Evolutionary conservation across 257 asterid genomes (phyloP).

Genomic region (Leonotis leonurus): DNA sequence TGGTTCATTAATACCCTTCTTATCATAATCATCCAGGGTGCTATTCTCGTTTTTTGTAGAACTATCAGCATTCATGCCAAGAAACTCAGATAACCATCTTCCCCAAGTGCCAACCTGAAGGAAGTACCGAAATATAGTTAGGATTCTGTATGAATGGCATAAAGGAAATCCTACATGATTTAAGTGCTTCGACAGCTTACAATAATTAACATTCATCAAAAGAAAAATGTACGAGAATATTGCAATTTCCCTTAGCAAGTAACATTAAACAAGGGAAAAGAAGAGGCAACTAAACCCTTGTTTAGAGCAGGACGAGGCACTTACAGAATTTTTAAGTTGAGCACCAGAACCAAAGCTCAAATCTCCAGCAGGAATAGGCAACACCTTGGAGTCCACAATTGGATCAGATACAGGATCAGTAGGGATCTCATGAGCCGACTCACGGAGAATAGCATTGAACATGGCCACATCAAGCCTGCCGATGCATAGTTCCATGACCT

Average conservation of each 20-base stretch:
- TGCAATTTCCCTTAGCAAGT: background rate
- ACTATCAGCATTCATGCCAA: conserved; percentile 45
- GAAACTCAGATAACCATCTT: conserved; percentile 59
- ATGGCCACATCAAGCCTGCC: conserved; percentile 90
- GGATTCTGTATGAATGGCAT: background rate
- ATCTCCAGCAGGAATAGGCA: conserved; percentile 98
- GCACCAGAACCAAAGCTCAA: conserved; percentile 97
- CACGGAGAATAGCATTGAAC: conserved; percentile 96
- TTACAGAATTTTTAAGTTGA: conserved; percentile 82
- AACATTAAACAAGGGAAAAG: background rate
- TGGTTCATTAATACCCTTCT: conserved; percentile 29
- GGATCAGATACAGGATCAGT: conserved; percentile 99
- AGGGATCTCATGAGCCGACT: conserved; percentile 93
- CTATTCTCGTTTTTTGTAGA: conserved; percentile 20
- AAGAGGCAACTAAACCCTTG: background rate
- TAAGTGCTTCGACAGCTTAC: background rate
- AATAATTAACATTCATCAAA: background rate
- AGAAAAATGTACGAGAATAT: background rate
- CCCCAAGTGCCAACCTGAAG: conserved; percentile 87
- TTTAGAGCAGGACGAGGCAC: conserved; percentile 9
- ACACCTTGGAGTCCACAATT: conserved; percentile 82
- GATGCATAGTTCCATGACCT: conserved; percentile 92
- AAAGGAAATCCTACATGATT: background rate
- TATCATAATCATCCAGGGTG: conserved; percentile 24
- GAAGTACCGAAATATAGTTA: conserved; percentile 17